Conservation (phyloP, 192 early-diverging fungal species). For the Paraglomus brasilianum region DNA sequence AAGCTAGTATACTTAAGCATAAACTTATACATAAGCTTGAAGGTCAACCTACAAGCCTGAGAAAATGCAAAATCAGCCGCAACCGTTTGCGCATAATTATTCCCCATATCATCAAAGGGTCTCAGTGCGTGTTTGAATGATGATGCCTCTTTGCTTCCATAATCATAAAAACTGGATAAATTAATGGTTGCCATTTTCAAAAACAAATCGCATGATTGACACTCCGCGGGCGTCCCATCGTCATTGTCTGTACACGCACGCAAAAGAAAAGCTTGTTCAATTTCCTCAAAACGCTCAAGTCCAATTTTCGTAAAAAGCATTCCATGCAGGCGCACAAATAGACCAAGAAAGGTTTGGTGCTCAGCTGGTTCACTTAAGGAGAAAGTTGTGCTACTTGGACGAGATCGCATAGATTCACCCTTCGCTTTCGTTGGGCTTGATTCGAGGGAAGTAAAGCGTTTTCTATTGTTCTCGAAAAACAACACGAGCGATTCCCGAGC, state of each 20-base stretch:
- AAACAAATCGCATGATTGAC: constrained; percentile 37
- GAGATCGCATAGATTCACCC: constrained; percentile 28
- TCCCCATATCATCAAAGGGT: constrained; percentile 13
- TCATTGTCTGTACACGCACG: constrained; percentile 3
- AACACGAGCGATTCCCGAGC: constrained; percentile 51
- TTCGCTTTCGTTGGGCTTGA: constrained; percentile 29
- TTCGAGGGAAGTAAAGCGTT: constrained; percentile 35
- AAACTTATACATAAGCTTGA: constrained; percentile 39
- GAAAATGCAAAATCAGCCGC: constrained; percentile 34
- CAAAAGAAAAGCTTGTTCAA: constrained; percentile 31
- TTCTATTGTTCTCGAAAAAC: constrained; percentile 50
- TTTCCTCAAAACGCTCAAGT: constrained; percentile 49
- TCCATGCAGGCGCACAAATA: constrained; percentile 51
- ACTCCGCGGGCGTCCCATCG: constrained; percentile 27
- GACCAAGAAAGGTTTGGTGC: constrained; percentile 30
- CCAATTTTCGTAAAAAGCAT: constrained; percentile 62
- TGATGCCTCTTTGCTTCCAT: constrained; percentile 40
- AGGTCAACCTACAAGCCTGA: constrained; percentile 38
- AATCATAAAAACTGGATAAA: constrained; percentile 50
- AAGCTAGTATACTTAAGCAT: constrained; percentile 39
- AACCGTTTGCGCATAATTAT: constrained; percentile 14
- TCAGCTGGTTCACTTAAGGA: not conserved
- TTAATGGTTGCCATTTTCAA: constrained; percentile 48
- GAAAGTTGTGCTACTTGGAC: constrained; percentile 22
- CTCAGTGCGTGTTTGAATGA: constrained; percentile 34